phyloP scores from a whole-genome alignment of 192 early-diverging fungal species.

The Mortierella hygrophila region DNA sequence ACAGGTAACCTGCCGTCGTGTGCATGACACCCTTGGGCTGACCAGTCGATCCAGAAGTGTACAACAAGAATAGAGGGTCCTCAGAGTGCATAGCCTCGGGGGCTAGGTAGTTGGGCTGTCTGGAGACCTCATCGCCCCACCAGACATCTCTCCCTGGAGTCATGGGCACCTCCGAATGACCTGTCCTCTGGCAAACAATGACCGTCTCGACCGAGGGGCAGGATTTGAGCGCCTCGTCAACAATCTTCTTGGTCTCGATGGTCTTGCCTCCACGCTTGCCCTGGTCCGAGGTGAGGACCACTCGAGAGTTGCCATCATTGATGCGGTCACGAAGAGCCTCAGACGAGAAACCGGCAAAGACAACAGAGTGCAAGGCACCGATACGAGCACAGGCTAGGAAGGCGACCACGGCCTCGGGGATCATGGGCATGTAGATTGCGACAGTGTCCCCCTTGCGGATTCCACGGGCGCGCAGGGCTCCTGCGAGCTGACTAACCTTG shows the following conservation, averaged over 20 bases:
- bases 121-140: conserved; percentile 92
- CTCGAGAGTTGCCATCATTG: conserved; percentile 80
- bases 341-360: conserved; percentile 97
- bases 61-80: conserved; percentile 96
- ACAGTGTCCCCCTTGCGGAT: conserved; percentile 94
- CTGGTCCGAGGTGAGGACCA: conserved; percentile 96
- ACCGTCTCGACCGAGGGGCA: conserved; percentile 86
- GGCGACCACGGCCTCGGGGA: conserved; percentile 92
- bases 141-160: conserved; percentile 85
- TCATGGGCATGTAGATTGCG: conserved; percentile 98
- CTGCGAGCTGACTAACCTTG: conserved; percentile 87
- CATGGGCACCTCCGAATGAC: conserved; percentile 80
- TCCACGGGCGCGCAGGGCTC: conserved; percentile 84
- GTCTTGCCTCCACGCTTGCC: conserved; percentile 92
- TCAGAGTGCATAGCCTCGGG: conserved; percentile 86
- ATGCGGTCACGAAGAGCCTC: conserved; percentile 95
- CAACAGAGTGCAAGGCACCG: conserved; percentile 92
- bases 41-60: conserved; percentile 93
- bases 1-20: conserved; percentile 92
- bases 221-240: conserved; percentile 87
- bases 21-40: conserved; percentile 96
- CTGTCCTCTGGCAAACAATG: conserved; percentile 92
- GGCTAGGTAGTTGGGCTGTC: conserved; percentile 86
- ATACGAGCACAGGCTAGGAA: conserved; percentile 96
- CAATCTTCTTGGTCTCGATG: conserved; percentile 92